Evolutionary conservation across 1,284 basidiomycete genomes (phyloP).

Genomic region (Cutaneotrichosporon cyanovorans): DNA sequence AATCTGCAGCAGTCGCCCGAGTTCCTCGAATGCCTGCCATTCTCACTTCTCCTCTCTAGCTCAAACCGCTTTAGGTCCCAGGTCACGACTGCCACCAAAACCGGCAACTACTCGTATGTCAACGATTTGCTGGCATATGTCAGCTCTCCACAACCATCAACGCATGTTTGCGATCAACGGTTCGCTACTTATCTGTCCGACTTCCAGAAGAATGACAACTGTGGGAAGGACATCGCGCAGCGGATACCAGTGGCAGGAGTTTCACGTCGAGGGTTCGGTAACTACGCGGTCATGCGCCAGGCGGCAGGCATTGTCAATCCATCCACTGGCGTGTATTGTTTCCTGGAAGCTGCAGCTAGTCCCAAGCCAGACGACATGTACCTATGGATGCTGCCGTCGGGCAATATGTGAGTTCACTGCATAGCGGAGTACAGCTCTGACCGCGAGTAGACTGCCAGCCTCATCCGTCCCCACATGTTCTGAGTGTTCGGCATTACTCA

Average conservation of each 20-base stretch:
- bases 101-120: slow-evolving; percentile 56
- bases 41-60: slow-evolving; percentile 59
- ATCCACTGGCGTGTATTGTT: slow-evolving; percentile 37
- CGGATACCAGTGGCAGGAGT: slow-evolving; percentile 23
- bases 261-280: slow-evolving; percentile 32
- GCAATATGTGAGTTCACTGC: slow-evolving; percentile 33
- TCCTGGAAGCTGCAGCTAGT: slow-evolving; percentile 32
- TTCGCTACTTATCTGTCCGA: slow-evolving; percentile 19
- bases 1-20: slow-evolving; percentile 59
- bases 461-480: slow-evolving; percentile 40
- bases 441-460: slow-evolving; percentile 27
- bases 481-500: slow-evolving; percentile 32
- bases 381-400: slow-evolving; percentile 36
- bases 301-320: slow-evolving; percentile 29
- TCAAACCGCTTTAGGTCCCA: slow-evolving; percentile 52
- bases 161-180: slow-evolving; percentile 25
- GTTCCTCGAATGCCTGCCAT: slow-evolving; percentile 64
- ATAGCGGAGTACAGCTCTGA: background rate
- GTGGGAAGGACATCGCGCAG: slow-evolving; percentile 28
- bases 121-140: slow-evolving; percentile 54
- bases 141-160: slow-evolving; percentile 18
- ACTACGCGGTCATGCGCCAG: slow-evolving; percentile 35
- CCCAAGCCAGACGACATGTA: slow-evolving; percentile 41
- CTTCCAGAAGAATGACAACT: slow-evolving; percentile 29
- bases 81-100: slow-evolving; percentile 47